These are phyloP conservation scores for Penicillium argentinense DNA, from an alignment of 495 filamentous ascomycete genomes.

Conservation along the genomic window DNA sequence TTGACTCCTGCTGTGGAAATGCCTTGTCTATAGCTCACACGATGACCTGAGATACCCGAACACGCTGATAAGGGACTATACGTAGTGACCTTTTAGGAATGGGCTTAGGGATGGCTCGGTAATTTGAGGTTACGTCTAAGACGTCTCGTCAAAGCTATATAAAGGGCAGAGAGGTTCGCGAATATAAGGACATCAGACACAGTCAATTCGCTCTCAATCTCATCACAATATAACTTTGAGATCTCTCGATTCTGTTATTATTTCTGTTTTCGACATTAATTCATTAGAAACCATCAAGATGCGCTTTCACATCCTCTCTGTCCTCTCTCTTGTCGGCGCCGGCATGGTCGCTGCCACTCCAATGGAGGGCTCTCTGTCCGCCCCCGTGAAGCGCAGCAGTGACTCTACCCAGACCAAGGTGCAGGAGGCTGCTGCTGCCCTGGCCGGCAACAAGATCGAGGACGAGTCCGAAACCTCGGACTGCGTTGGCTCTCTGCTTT, in stretches of 20 bases:
- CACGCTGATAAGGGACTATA: constrained; percentile 5
- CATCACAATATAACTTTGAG: constrained; percentile 2
- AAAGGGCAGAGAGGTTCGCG: constrained; percentile 12
- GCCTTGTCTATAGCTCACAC: constrained; percentile 8
- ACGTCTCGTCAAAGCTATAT: constrained; percentile 7
- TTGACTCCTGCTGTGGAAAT: background rate
- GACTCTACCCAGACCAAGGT: constrained; percentile 11
- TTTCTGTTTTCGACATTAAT: background rate
- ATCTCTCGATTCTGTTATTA: constrained; percentile 1
- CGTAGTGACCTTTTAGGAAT: background rate
- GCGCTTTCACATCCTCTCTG: constrained; percentile 31
- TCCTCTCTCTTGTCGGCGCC: constrained; percentile 22
- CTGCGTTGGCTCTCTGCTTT: constrained; percentile 30
- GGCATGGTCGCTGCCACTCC: constrained; percentile 21
- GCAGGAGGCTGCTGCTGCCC: constrained; percentile 11
- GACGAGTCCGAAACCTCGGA: constrained; percentile 15
- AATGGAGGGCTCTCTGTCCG: constrained; percentile 3
- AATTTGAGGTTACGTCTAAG: background rate
- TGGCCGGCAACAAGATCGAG: constrained; percentile 10
- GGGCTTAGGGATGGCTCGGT: background rate
- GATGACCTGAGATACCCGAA: background rate
- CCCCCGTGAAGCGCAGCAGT: constrained; percentile 8
- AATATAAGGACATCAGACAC: constrained; percentile 3
- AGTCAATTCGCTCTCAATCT: constrained; percentile 3
- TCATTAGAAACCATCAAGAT: constrained; percentile 19